Evolutionary conservation across 768 basidiomycete genomes (phyloP), one percentile per base, ranked within the genome.

Genomic region (Kwoniella heveanensis): DNA sequence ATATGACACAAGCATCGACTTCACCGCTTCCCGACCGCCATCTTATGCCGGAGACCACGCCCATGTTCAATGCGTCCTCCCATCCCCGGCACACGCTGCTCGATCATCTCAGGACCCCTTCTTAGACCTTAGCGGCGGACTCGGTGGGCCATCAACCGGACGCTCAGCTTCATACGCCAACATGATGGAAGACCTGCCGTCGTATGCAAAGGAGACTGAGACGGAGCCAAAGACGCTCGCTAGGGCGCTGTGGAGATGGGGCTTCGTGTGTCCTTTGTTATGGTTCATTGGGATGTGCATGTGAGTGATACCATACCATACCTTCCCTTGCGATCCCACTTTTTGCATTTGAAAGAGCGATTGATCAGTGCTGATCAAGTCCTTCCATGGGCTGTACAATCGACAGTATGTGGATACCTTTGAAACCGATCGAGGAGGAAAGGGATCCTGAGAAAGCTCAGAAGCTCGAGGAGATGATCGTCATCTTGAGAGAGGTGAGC

Each of bases 181-280:
- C 50, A 13, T 30, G 49, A 24, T 37, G 29, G 21, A 37, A 26
- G 9, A 56, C 25, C 48, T 77, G 15, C 76, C 76, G 2, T 25
- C 26, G 21, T 77, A 77, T 53, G 64, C 71, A 13, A 67, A 64
- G 47, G 60, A 68, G 12, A 62, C 60, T 10, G 48, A 69, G 60
- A 74, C 71, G 12, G 76, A 77, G 61, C 69, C 76, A 4, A 64
- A 72, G 50, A 77, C 76, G 2, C 57, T 77, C 5, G 76, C 76
- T 12, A 70, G 62, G 55, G 62, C 56, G 15, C 64, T 74, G 29
- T 77, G 73, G 73, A 57, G 49, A 49, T 74, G 70, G 69, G 76
- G 76, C 1, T 77, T 65, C 57, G 12, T 71, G 2, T 71, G 62
- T 47, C 76, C 76, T 17, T 32, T 73, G 2, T 52, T 77, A 8